Evolutionary conservation across 1,284 basidiomycete species (phyloP), one percentile per base, ranked within the genome.

Genomic region (Ganoderma leucocontextum): DNA sequence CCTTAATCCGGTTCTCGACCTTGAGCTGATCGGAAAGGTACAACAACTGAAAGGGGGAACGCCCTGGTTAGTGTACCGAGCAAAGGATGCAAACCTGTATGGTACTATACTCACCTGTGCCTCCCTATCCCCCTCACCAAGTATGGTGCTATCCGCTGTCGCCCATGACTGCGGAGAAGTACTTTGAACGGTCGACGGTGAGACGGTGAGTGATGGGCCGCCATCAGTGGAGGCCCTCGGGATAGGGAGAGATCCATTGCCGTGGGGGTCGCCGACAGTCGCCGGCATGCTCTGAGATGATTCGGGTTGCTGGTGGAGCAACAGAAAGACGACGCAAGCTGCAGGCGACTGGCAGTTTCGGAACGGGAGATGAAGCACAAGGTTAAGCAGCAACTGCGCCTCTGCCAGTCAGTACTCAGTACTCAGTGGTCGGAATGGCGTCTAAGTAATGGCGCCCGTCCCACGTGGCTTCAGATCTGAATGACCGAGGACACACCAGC

Each of bases 1-100:
- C 93, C 77, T 89, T 93, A 75, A 96, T 94, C 67, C 91, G 87
- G 70, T 87, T 89, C 79, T 94, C 91, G 68, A 91, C 83, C 70
- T 88, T 86, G 49, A 95, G 85, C 78, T 89, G 87, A 69, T 84
- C 85, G 59, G 86, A 87, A 42, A 96, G 84, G n/a, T 84, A 81
- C 58, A 89, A 87, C 60, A 94, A 80, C 92, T 95, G 64, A 38
- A 41, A 17, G n/a, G 53, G 15, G 53, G 9, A n/a, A 22, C 33
- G 58, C 25, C 22, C 39, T 38, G 49, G 63, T 70, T 62, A 69
- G 60, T 38, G 35, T 49, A 29, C 13, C 17, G 41, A 35, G 38
- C 13, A 33, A 22, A 25, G 29, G 19, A 41, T 29, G 17, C n/a
- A 19, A 33, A 33, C 33, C 9, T 10, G 13, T 22, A 41, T 2